These are phyloP conservation scores for Colletotrichum nymphaeae DNA, from an alignment of 2,329 filamentous ascomycete genomes.

Conservation along the genomic window DNA sequence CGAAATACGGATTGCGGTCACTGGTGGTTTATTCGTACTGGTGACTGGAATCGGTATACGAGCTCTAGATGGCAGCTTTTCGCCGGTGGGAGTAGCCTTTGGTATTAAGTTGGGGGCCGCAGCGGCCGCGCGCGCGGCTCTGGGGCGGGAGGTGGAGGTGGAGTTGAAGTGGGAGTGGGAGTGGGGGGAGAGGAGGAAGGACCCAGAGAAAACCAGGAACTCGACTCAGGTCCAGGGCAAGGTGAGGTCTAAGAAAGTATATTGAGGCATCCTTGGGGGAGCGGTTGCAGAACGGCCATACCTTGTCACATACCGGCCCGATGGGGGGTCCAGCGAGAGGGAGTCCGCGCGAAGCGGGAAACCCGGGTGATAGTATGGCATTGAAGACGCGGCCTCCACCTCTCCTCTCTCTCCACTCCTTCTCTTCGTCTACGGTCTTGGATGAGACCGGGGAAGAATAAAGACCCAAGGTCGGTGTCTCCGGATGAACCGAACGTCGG, in stretches of 20 bases:
- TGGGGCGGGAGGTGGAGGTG: neutral
- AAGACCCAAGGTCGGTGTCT: neutral
- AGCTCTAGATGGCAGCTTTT: neutral
- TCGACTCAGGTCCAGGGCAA: neutral
- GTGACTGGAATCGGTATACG: neutral
- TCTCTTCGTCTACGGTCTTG: neutral
- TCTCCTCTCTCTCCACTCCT: neutral
- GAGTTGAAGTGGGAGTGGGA: too few relatives aligned
- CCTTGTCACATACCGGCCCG: neutral
- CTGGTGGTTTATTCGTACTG: too few relatives aligned
- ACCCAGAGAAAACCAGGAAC: neutral
- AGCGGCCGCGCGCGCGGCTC: too few relatives aligned
- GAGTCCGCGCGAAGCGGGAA: neutral
- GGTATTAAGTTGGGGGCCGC: neutral
- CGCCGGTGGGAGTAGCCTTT: neutral
- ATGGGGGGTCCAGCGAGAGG: neutral
- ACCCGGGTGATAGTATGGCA: neutral
- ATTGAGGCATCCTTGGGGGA: neutral
- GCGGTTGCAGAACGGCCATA: neutral
- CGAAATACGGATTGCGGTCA: neutral
- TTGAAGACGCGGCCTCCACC: neutral
- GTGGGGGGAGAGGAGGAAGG: neutral
- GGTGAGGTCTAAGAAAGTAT: neutral
- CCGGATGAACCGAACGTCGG: slow-evolving; percentile 14
- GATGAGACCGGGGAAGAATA: neutral